Conservation (phyloP, 768 basidiomycete genomes). For the Pleurotus tuber-regium region DNA sequence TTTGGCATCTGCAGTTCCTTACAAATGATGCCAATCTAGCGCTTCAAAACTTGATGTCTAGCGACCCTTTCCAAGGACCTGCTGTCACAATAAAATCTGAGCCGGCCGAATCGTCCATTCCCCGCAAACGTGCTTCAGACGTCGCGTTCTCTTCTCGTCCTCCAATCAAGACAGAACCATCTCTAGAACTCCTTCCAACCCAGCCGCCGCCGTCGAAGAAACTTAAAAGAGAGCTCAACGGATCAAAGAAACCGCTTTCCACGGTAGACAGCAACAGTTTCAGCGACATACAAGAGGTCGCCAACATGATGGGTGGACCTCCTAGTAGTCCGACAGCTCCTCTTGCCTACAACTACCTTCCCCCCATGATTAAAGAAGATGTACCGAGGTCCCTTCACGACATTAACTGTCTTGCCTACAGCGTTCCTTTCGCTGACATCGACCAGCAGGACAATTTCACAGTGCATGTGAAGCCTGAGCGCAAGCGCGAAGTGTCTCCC, state of each 20-base stretch:
- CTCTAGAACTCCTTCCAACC: neutral
- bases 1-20: no score
- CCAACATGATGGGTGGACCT: neutral
- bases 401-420: neutral
- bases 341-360: neutral
- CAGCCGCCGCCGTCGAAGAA: constrained; percentile 21
- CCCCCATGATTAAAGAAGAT: neutral
- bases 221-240: constrained; percentile 24
- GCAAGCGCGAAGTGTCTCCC: constrained; percentile 1
- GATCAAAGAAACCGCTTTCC: constrained; percentile 24
- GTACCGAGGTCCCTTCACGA: neutral
- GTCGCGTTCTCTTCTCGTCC: constrained; percentile 17
- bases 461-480: neutral
- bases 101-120: constrained; percentile 24
- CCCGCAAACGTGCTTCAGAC: constrained; percentile 37
- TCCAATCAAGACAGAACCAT: neutral
- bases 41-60: constrained; percentile 12
- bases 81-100: constrained; percentile 27
- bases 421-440: neutral
- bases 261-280: constrained; percentile 18
- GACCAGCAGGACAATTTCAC: no score
- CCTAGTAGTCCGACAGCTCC: neutral
- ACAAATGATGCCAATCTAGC: no score
- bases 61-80: neutral
- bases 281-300: neutral